Evolutionary conservation across 2,329 filamentous ascomycete genomes (phyloP), one percentile per base, ranked within the genome.

Genomic region (Grosmannia huntii): DNA sequence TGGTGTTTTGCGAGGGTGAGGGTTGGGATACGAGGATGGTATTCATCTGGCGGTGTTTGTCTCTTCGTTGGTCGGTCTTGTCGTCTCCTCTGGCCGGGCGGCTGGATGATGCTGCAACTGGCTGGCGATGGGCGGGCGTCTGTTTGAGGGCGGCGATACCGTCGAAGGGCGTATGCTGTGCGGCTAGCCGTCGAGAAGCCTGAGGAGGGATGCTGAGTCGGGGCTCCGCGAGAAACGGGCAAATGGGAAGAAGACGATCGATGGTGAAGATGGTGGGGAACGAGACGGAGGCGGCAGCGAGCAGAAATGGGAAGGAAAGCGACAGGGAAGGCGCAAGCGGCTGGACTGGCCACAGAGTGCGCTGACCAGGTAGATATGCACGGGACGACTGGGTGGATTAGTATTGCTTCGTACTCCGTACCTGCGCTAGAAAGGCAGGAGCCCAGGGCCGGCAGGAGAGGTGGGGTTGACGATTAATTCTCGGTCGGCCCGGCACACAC

Each of bases 311-410:
- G 19, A 44, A 21, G 19, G 41, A 44, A 56, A 55, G 21, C 53
- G 41, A 19, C 53, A 56, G 54, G 54, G 54, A 56, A 56, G 54
- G 54, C 54, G 28, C 54, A 46, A 56, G 54, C 54, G 44, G 36
- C 23, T 46, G 38, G 36, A 7, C n/a, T 55, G 53, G 31, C 38
- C 16, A 44, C 53, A 46, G 54, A 27, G 53, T 55, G 53, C 53
- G 53, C 53, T 55, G 53, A 46, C 36, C 53, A 55, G 53, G 53
- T 55, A 55, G 53, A 55, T 55, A 55, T 55, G 53, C 53, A 46
- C 53, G 53, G 53, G 50, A 33, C 28, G 50, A 36, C 23, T 21
- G 23, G 38, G 53, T 46, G 38, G 38, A 48, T 41, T 25, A 55
- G 38, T 53, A 27, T n/a, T 36, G 21, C 38, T 44, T 55, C 53